phyloP scores from a whole-genome alignment of 352 stramenopile genomes.

The Phytophthora crassamura region DNA sequence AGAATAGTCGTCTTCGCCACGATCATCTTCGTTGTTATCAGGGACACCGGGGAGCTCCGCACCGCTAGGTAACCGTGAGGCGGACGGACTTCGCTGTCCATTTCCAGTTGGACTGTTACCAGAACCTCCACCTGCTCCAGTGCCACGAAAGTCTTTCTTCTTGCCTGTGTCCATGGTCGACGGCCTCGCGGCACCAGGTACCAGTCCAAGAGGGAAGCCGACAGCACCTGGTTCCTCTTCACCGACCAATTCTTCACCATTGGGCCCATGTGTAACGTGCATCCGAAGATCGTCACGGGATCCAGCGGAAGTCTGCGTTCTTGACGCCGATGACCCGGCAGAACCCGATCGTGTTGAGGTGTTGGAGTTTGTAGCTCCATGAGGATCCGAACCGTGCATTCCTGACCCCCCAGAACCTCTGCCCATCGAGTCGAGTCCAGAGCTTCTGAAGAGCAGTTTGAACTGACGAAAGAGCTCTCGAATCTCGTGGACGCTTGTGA shows the following conservation, averaged over 20 bases:
- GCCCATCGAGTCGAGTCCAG: slow-evolving; percentile 32
- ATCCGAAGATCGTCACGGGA: slow-evolving; percentile 51
- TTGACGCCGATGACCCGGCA: slow-evolving; percentile 57
- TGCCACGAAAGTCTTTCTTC: slow-evolving; percentile 40
- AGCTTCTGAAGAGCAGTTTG: slow-evolving; percentile 82
- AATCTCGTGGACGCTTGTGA: slow-evolving; percentile 92
- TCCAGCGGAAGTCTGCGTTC: slow-evolving; percentile 57
- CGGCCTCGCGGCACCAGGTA: slow-evolving; percentile 57
- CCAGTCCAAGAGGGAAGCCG: slow-evolving; percentile 69
- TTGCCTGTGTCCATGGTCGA: slow-evolving; percentile 70
- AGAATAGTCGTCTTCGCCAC: slow-evolving; percentile 30
- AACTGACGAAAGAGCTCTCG: slow-evolving; percentile 93
- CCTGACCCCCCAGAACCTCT: background rate
- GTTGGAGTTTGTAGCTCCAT: slow-evolving; percentile 20
- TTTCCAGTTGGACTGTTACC: slow-evolving; percentile 15
- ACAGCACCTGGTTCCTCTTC: slow-evolving; percentile 61
- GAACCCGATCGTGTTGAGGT: slow-evolving; percentile 48
- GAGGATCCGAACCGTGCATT: slow-evolving; percentile 6
- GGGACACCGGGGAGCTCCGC: slow-evolving; percentile 17
- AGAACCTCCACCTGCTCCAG: background rate
- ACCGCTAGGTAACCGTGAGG: slow-evolving; percentile 29
- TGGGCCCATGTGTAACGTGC: slow-evolving; percentile 19
- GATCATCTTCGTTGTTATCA: slow-evolving; percentile 38
- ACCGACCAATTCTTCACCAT: slow-evolving; percentile 53
- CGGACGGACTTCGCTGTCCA: slow-evolving; percentile 48